Evolutionary conservation across 768 basidiomycete genomes (phyloP), one percentile per base, ranked within the genome.

Genomic region (Kwoniella dejecticola): DNA sequence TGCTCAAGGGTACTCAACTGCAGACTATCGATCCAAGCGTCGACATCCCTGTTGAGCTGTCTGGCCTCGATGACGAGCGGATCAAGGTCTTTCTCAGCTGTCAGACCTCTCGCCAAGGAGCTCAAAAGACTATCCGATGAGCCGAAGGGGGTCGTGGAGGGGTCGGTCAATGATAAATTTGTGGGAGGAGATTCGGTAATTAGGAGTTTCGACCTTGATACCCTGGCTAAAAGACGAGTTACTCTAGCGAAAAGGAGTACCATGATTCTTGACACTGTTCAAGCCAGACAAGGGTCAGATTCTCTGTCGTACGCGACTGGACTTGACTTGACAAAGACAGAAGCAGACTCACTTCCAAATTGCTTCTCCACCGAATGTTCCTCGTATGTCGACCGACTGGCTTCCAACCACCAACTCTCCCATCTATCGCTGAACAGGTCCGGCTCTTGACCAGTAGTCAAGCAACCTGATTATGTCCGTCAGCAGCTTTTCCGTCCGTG

Each of bases 291-390:
- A n/a, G n/a, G n/a, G 38, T 33, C 31, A 38, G 33, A 4, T 4
- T 38, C 10, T 30, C 11, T 6, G 49, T 21, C 23, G 49, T 19
- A 27, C 27, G 19, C 27, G 13, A 10, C 5, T 23, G 21, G 7
- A 42, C 12, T 29, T 10, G 4, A n/a, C n/a, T n/a, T n/a, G 15
- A 11, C 42, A 29, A 29, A 38, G 24, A 42, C 12, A 19, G 13
- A 4, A 23, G 30, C 3, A 36, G 13, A 69, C 73, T 70, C 53
- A 77, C 72, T 80, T 44, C 83, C 83, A 70, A 83, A 82, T 57
- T 81, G 80, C 64, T 77, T 81, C 70, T 84, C 83, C 44, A 82
- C 79, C 44, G 80, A 80, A 59, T 81, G 81, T 56, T 66, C 76
- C 63, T 78, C 80, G 70, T 66, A 80, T 57, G 61, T 78, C 54